phyloP scores from a whole-genome alignment of 257 asterid species.

The Solanum pennellii region DNA sequence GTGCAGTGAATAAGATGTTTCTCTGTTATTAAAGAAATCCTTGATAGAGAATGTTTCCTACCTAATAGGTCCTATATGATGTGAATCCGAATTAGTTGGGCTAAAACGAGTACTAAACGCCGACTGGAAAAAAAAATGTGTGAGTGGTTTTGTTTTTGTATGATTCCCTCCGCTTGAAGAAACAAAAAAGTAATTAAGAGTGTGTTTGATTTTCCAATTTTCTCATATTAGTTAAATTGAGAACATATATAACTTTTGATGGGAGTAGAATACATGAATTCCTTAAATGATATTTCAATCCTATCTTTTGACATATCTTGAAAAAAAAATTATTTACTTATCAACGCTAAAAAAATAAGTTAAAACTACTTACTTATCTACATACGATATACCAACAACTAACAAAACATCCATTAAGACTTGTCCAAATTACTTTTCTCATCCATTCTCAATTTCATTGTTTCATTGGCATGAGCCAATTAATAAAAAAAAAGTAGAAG shows the following conservation, averaged over 20 bases:
- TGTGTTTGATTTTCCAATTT: neutral
- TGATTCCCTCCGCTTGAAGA: neutral
- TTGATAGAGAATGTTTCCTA: neutral
- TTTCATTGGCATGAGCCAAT: neutral
- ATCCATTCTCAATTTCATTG: neutral
- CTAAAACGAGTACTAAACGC: no score
- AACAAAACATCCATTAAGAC: neutral
- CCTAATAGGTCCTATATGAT: neutral
- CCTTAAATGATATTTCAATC: neutral
- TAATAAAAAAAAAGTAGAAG: neutral
- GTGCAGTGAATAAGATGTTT: fast-evolving
- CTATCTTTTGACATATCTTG: neutral
- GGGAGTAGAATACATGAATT: neutral
- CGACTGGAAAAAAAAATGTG: neutral
- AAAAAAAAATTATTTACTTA: no score
- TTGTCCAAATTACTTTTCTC: neutral
- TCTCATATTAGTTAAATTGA: neutral
- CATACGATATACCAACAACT: neutral
- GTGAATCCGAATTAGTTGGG: no score
- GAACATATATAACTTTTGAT: neutral
- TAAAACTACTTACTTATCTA: neutral
- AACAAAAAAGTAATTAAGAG: neutral
- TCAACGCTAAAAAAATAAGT: neutral
- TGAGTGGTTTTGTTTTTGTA: no score
- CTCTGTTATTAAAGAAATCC: no score